Base-by-base conservation (phyloP, 2,329 filamentous ascomycete genomes). In the Sclerotinia glacialis region DNA sequence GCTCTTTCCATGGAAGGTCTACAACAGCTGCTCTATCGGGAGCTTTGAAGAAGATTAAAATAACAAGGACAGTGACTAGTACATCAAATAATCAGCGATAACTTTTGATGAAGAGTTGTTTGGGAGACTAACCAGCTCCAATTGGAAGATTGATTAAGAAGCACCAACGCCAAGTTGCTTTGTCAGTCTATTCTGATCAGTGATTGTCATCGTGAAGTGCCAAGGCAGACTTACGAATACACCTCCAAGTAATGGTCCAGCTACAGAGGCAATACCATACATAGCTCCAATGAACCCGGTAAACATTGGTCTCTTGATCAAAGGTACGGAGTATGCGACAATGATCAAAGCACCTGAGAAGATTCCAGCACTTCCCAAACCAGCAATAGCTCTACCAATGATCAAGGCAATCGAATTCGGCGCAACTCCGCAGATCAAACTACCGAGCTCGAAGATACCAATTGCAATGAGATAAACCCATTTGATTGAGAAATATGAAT, bases 31-130 rank as follows among this genome's bases (percentile, higher is more conserved):
- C 54, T 37, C 69, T 49, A n/a, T 68, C 53, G 16, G 71, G 69
- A 9, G 68, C 46, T 74, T 82, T 81, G 4, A 84, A 76, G 58
- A 79, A 60, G 6, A 80, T 74, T 12, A 81, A 71, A n/a, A 79
- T 69, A 31, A 80, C 67, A 3, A 75, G 59, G 5, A 82, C 71
- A 1, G 79, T 76, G 31, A 79, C 71, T 60, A 37, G 14, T 9
- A 34, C 14, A 34, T 37, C 31, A 46, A 37, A n/a, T 11, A 34
- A 47, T 60, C 9, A 60, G 44, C 26, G 7, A 47, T 18, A 37
- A 8, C 4, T 18, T 37, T 1, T 18, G 0, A 26, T 7, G 8
- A 6, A 26, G 34, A 12, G 11, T 18, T 49, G n/a, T 2, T 3
- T 14, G 14, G 3, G 14, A 28, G 12, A 60, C 56, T 60, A 9